phyloP scores from a whole-genome alignment of 768 basidiomycete species.

The Mycena latifolia region DNA sequence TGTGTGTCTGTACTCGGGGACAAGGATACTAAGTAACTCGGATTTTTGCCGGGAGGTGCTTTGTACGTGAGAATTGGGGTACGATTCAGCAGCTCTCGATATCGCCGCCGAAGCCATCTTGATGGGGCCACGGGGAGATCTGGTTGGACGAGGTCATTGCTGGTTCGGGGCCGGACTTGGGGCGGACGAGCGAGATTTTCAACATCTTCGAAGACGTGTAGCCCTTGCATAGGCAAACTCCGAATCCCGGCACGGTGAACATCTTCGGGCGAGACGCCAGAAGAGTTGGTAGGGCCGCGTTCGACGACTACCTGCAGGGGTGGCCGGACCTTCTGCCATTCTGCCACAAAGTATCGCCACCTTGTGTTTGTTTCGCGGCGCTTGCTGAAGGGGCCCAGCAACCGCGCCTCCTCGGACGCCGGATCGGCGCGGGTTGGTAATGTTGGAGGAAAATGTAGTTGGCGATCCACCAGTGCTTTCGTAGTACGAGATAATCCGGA shows the following conservation, averaged over 20 bases:
- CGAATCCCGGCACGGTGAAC: conserved; percentile 45
- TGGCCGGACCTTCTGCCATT: conserved; percentile 67
- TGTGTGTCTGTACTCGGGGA: conserved; percentile 38
- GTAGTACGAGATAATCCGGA: conserved; percentile 59
- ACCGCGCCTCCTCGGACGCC: conserved; percentile 65
- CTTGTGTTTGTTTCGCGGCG: conserved; percentile 81
- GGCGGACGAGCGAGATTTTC: conserved; percentile 56
- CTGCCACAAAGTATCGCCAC: conserved; percentile 70
- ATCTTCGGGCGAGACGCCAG: conserved; percentile 24
- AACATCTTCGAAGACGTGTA: conserved; percentile 58
- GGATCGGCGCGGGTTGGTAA: conserved; percentile 71
- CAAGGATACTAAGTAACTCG: conserved; percentile 45
- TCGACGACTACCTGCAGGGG: conserved; percentile 66
- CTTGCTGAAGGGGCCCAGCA: conserved; percentile 78
- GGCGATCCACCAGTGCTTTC: conserved; percentile 55
- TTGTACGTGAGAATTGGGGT: conserved; percentile 66
- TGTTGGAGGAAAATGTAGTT: conserved; percentile 63
- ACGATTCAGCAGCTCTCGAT: conserved; percentile 69
- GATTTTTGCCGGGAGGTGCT: conserved; percentile 15
- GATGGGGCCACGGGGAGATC: conserved; percentile 40
- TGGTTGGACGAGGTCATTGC: neutral
- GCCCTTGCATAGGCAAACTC: conserved; percentile 56
- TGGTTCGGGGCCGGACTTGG: conserved; percentile 5
- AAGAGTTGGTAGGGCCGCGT: conserved; percentile 25
- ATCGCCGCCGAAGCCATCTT: conserved; percentile 67